phyloP scores from a whole-genome alignment of 163 green algal genomes.

The Chlorella variabilis region DNA sequence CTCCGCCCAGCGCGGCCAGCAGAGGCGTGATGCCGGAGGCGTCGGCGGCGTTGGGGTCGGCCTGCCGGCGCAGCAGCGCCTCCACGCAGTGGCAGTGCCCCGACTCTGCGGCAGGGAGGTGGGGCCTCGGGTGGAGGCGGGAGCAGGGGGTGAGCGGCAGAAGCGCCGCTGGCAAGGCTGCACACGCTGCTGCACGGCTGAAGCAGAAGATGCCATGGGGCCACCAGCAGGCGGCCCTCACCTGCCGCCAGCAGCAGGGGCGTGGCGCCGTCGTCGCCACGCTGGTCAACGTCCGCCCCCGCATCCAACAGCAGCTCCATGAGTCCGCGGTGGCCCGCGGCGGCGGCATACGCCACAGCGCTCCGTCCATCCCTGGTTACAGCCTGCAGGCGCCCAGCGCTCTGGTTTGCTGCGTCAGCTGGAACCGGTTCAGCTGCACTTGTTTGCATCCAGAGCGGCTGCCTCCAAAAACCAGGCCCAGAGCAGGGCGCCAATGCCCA shows the following conservation, averaged over 20 bases:
- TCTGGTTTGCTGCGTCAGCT: too few relatives aligned
- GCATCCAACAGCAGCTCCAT: conserved; percentile 39
- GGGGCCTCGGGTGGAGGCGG: not conserved
- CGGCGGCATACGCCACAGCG: conserved; percentile 25
- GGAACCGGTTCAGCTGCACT: too few relatives aligned
- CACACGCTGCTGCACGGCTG: too few relatives aligned
- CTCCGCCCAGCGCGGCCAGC: conserved; percentile 2
- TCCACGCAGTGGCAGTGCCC: conserved; percentile 24
- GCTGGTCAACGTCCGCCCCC: not conserved
- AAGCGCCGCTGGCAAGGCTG: too few relatives aligned
- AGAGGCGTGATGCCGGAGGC: not conserved
- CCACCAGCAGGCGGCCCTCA: too few relatives aligned
- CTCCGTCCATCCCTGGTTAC: not conserved
- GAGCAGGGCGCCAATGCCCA: too few relatives aligned
- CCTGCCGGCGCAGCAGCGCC: conserved; percentile 10
- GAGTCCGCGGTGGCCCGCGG: conserved; percentile 25
- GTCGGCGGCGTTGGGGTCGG: conserved; percentile 9
- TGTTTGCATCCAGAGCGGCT: too few relatives aligned
- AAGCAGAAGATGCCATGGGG: too few relatives aligned
- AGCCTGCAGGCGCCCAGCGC: too few relatives aligned
- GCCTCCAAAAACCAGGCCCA: too few relatives aligned
- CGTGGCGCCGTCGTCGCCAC: not conserved
- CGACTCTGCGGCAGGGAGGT: conserved; percentile 2
- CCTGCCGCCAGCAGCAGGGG: conserved; percentile 22
- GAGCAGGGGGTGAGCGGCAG: not conserved